Base-by-base conservation (phyloP, 2,329 filamentous ascomycete species). In the Hypoxylon sp. region DNA sequence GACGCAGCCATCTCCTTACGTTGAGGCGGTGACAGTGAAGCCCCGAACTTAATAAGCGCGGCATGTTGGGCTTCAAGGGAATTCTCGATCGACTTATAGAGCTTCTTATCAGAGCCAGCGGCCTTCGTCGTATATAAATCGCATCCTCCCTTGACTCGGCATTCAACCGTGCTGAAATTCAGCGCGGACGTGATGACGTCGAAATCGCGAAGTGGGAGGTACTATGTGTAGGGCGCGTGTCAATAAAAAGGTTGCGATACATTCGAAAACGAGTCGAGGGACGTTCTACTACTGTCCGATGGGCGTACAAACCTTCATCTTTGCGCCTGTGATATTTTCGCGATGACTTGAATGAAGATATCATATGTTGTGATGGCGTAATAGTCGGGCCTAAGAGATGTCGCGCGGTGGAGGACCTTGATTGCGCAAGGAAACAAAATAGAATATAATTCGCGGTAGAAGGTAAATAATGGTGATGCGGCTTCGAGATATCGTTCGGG, bases 91-190 rank as follows among this genome's bases (percentile, higher is more conserved):
- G 91, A 93, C 81, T 94, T 97, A 85, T 98, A 98, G 7, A 99
- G 85, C 79, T 98, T 98, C 87, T 98, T 98, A 79, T 99, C 96
- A 70, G 91, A 91, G 49, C 94, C 94, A 60, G 95, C 94, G 30
- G 96, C 94, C 81, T 99, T 99, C 25, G 94, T 98, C 9, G 95
- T 98, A 84, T 98, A 99, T 17, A 98, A 87, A 80, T 99, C 96
- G 85, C 95, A 98, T 71, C 93, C 93, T 74, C 96, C 96, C 28
- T 94, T 91, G 67, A 99, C 92, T 73, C 95, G 93, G 78, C 93
- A 94, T 79, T 98, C 95, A 56, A 92, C 89, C 0, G 95, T 98
- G 76, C 96, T 93, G 84, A 98, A 98, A 79, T 97, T 98, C 78
- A 99, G 89, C 70, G 95, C 93, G 82, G 91, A 91, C 67, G 94